A percentile compares a stretch with the other conserved stretches of the same genome.
phyloP scores from a whole-genome alignment of 2,329 filamentous ascomycete genomes.

The Emergomyces pasteurianus region DNA sequence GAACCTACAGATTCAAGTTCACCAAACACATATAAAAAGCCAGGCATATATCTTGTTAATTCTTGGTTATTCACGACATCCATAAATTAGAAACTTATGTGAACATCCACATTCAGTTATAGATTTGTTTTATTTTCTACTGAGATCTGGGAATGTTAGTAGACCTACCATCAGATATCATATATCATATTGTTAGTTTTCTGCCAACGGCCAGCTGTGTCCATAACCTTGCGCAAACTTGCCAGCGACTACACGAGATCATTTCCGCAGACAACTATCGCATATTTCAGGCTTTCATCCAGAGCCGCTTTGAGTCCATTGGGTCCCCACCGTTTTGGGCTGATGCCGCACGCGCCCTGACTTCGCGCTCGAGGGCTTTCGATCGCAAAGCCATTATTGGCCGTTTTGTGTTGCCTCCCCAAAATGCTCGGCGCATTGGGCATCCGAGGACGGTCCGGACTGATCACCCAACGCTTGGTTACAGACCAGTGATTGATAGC shows the following conservation, averaged over 20 bases:
- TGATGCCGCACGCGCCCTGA: slow-evolving; percentile 43
- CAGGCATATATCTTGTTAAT: background rate
- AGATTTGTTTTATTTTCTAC: background rate
- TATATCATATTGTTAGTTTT: slow-evolving; percentile 29
- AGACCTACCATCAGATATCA: slow-evolving; percentile 31
- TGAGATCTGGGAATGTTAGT: slow-evolving; percentile 18
- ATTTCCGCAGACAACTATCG: slow-evolving; percentile 38
- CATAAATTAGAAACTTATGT: background rate
- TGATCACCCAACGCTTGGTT: slow-evolving; percentile 44
- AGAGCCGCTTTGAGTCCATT: slow-evolving; percentile 37
- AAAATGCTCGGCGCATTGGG: slow-evolving; percentile 29
- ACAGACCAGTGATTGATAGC: slow-evolving; percentile 46
- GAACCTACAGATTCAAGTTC: background rate
- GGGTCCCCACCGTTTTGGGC: slow-evolving; percentile 33
- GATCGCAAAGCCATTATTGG: slow-evolving; percentile 45
- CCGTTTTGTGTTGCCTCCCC: slow-evolving; percentile 38
- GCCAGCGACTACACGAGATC: slow-evolving; percentile 33
- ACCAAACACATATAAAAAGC: background rate
- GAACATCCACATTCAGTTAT: background rate
- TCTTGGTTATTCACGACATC: background rate
- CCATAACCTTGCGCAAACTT: slow-evolving; percentile 34
- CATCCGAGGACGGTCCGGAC: slow-evolving; percentile 24
- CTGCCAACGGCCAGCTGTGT: slow-evolving; percentile 37
- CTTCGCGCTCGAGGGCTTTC: slow-evolving; percentile 46
- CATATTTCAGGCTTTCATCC: slow-evolving; percentile 35